Conservation (phyloP, 2,329 filamentous ascomycete genomes). For the Aureobasidium subglaciale region DNA sequence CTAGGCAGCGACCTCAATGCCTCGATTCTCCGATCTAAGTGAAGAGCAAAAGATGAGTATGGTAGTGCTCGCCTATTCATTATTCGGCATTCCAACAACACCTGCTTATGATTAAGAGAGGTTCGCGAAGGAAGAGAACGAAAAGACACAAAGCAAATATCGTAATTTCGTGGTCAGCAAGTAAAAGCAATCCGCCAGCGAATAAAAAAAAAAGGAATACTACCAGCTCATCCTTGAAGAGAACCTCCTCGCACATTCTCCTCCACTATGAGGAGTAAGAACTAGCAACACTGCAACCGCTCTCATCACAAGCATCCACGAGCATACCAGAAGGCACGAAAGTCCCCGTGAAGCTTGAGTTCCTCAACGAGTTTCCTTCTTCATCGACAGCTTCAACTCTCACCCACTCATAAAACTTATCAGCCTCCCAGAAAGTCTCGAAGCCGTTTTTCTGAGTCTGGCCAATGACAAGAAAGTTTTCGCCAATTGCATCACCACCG, state of each 20-base stretch:
- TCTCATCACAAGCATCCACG: neutral
- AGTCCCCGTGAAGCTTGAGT: conserved; percentile 22
- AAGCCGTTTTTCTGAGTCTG: conserved; percentile 18
- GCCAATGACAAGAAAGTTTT: conserved; percentile 18
- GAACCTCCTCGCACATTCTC: neutral
- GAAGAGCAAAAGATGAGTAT: no score
- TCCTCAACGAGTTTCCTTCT: conserved; percentile 20
- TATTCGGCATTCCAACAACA: no score
- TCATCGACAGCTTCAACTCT: conserved; percentile 21
- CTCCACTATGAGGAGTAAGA: conserved; percentile 7
- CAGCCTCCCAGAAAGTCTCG: conserved; percentile 20
- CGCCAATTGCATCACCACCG: conserved; percentile 19
- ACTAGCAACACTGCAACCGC: conserved; percentile 5
- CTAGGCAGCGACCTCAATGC: no score
- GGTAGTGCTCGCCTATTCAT: no score
- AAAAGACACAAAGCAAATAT: no score
- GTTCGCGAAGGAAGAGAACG: no score
- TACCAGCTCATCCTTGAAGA: no score
- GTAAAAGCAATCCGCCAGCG: neutral
- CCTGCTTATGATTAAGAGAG: no score
- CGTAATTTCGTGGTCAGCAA: no score
- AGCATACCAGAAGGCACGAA: conserved; percentile 18
- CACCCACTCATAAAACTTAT: conserved; percentile 18
- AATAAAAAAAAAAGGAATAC: no score
- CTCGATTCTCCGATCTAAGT: no score